A percentile compares a stretch with the other conserved stretches of the same genome.
phyloP scores from a whole-genome alignment of 805 yeast genomes.

The Candida wancherniae region DNA sequence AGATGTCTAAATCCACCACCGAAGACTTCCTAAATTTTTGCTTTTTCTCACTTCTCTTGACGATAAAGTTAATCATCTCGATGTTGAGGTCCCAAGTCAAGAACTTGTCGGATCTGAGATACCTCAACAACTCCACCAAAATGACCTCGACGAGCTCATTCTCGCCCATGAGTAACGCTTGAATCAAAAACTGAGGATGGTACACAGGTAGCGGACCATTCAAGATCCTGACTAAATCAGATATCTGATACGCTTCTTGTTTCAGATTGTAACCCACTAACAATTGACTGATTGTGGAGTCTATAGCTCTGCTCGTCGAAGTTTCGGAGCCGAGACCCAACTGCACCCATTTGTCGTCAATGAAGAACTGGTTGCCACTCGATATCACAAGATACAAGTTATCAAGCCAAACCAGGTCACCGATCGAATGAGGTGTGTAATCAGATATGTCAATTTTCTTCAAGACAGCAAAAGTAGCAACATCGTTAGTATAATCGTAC shows the following conservation, averaged over 20 bases:
- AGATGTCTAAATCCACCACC: constrained; percentile 20
- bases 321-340: constrained; percentile 18
- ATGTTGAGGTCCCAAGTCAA: constrained; percentile 33
- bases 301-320: constrained; percentile 32
- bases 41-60: constrained; percentile 4
- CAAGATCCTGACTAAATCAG: constrained; percentile 67
- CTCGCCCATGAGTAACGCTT: constrained; percentile 62
- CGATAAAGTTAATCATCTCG: constrained; percentile 18
- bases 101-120: constrained; percentile 38
- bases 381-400: constrained; percentile 79
- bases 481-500: constrained; percentile 79
- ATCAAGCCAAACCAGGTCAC: constrained; percentile 83
- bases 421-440: constrained; percentile 75
- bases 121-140: constrained; percentile 47
- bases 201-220: constrained; percentile 89
- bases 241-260: constrained; percentile 38
- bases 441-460: constrained; percentile 65
- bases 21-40: constrained; percentile 1
- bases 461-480: constrained; percentile 73
- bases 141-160: constrained; percentile 51
- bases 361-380: constrained; percentile 82
- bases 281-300: constrained; percentile 45
- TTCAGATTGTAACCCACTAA: constrained; percentile 26
- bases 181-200: constrained; percentile 86
- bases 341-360: constrained; percentile 60